Evolutionary conservation across 2,329 filamentous ascomycete genomes (phyloP).

Genomic region (Paraphaeosphaeria minitans): DNA sequence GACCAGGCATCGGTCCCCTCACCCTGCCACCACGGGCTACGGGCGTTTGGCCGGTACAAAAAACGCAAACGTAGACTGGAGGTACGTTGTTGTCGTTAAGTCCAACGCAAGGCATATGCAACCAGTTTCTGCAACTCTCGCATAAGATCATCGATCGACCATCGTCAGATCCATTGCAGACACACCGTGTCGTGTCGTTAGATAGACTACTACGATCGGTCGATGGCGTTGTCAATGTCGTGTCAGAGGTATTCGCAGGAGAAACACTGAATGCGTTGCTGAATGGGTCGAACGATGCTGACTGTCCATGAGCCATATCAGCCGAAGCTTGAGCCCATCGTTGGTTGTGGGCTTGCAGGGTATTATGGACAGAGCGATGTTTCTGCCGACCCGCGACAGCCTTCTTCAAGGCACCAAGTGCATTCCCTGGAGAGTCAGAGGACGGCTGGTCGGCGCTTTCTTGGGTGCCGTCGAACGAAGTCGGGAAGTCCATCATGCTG

Average conservation of each 20-base stretch:
- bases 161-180: constrained; percentile 61
- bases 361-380: constrained; percentile 41
- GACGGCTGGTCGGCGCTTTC: constrained; percentile 29
- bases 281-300: constrained; percentile 41
- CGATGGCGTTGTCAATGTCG: constrained; percentile 55
- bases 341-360: constrained; percentile 51
- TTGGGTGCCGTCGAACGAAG: constrained; percentile 26
- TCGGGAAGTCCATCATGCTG: constrained; percentile 42
- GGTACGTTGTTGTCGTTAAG: constrained; percentile 55
- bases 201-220: constrained; percentile 59
- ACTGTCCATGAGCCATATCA: constrained; percentile 35
- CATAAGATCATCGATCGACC: constrained; percentile 66
- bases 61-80: constrained; percentile 47
- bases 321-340: constrained; percentile 53
- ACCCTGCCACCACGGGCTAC: constrained; percentile 40
- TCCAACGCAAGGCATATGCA: constrained; percentile 64
- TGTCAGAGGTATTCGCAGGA: constrained; percentile 58
- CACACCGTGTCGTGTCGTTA: constrained; percentile 60
- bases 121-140: constrained; percentile 67
- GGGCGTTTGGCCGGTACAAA: constrained; percentile 47
- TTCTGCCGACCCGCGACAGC: constrained; percentile 46
- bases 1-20: constrained; percentile 32
- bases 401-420: constrained; percentile 48
- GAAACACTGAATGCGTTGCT: constrained; percentile 45
- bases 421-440: constrained; percentile 45